Percentiles rank a stretch among this genome's conserved stretches.
phyloP scores from a whole-genome alignment of 2,329 filamentous ascomycete genomes.

The Hypomyces rosellus region DNA sequence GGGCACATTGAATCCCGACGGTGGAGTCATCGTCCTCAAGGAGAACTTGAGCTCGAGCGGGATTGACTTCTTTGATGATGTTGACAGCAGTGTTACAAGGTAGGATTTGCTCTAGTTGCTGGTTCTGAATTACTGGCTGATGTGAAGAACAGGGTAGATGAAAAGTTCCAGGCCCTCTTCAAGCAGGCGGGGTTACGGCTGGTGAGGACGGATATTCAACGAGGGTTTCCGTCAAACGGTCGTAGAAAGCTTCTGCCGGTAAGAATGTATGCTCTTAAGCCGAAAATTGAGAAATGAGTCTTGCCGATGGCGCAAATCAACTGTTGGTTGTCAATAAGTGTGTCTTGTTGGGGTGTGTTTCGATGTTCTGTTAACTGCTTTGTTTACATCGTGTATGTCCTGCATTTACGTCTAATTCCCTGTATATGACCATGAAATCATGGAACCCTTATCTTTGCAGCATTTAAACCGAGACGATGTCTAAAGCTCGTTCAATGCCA shows the following conservation, averaged over 20 bases:
- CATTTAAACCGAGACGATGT: too few species aligned
- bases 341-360: too few species aligned
- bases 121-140: background rate
- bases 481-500: too few species aligned
- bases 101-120: slow-evolving; percentile 22
- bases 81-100: slow-evolving; percentile 72
- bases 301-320: too few species aligned
- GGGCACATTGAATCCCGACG: slow-evolving; percentile 24
- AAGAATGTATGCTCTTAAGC: slow-evolving; percentile 65
- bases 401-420: too few species aligned
- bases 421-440: too few species aligned
- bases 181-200: slow-evolving; percentile 60
- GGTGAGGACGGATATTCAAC: slow-evolving; percentile 65
- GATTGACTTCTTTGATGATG: slow-evolving; percentile 65
- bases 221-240: slow-evolving; percentile 57
- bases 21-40: slow-evolving; percentile 34
- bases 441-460: too few species aligned
- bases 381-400: too few species aligned
- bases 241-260: slow-evolving; percentile 56
- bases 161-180: slow-evolving; percentile 66
- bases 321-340: too few species aligned
- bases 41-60: slow-evolving; percentile 63
- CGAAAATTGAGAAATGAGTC: background rate
- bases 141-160: slow-evolving; percentile 37
- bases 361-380: too few species aligned